These are phyloP conservation scores for Kondoa subrosea DNA, from an alignment of 768 basidiomycete species.

Conservation along the genomic window DNA sequence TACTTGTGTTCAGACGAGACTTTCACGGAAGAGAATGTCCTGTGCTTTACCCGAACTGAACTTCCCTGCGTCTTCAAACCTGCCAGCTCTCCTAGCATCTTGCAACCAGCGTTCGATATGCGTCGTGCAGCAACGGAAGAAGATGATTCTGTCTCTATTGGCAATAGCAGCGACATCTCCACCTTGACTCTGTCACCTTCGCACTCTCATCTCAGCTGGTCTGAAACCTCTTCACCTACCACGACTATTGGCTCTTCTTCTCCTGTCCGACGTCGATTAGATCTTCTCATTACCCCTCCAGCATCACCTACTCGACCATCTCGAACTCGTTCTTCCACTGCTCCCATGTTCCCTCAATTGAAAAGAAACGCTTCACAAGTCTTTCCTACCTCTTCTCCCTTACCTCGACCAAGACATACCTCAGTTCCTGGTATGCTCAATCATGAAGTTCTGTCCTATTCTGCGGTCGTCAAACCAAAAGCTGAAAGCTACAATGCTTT, in stretches of 20 bases:
- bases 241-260: neutral
- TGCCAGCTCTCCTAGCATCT: neutral
- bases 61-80: neutral
- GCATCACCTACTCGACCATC: neutral
- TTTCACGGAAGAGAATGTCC: neutral
- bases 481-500: neutral
- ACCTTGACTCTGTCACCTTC: neutral
- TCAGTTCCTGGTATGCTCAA: neutral
- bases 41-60: neutral
- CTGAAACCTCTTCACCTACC: neutral
- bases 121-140: neutral
- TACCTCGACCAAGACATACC: neutral
- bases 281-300: neutral
- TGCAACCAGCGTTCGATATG: neutral
- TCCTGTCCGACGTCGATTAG: neutral
- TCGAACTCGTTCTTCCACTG: neutral
- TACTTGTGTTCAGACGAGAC: neutral
- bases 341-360: neutral
- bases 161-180: neutral
- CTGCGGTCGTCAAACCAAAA: neutral
- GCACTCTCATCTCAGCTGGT: neutral
- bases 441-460: neutral
- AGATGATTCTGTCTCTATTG: neutral
- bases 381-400: neutral
- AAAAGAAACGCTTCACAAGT: neutral